These are phyloP conservation scores for Albatrellus ellisii DNA, from an alignment of 768 basidiomycete species.

Conservation along the genomic window DNA sequence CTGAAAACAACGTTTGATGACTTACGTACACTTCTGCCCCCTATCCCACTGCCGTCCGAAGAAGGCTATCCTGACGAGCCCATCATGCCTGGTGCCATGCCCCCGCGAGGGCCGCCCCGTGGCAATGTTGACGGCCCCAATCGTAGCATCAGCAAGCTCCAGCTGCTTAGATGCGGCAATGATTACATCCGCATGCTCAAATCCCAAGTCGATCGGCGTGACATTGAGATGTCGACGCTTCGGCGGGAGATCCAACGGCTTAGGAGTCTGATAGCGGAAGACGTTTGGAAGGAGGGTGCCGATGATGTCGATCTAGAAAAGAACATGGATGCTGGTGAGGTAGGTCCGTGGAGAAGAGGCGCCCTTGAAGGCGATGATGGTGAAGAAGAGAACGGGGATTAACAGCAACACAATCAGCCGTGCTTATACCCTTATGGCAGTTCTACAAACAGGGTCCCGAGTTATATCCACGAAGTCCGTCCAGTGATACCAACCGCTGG, in stretches of 20 bases:
- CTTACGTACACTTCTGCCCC: conserved; percentile 70
- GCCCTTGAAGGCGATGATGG: conserved; percentile 10
- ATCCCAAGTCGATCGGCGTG: conserved; percentile 63
- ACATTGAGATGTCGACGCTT: conserved; percentile 60
- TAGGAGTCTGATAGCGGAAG: conserved; percentile 24
- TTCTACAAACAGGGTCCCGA: no score
- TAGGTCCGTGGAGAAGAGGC: conserved; percentile 14
- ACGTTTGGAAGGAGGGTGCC: conserved; percentile 21
- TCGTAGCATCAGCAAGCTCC: conserved; percentile 87
- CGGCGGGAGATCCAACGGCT: conserved; percentile 54
- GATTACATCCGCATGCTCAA: conserved; percentile 74
- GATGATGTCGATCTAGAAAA: conserved; percentile 36
- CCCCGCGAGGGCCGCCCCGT: conserved; percentile 82
- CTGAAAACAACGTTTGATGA: conserved; percentile 91
- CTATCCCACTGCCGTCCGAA: conserved; percentile 73
- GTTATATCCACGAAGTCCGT: no score
- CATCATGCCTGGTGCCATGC: conserved; percentile 74
- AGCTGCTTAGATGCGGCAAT: conserved; percentile 83
- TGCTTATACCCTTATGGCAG: no score
- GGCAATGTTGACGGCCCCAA: conserved; percentile 85
- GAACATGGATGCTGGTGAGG: conserved; percentile 47
- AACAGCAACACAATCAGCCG: no score
- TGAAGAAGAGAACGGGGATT: conserved; percentile 10
- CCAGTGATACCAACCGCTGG: no score
- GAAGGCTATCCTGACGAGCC: conserved; percentile 61